A percentile compares a stretch with the other conserved stretches of the same genome.
Evolutionary conservation across 805 yeast genomes (phyloP).

Genomic region (Kazachstania africana): DNA sequence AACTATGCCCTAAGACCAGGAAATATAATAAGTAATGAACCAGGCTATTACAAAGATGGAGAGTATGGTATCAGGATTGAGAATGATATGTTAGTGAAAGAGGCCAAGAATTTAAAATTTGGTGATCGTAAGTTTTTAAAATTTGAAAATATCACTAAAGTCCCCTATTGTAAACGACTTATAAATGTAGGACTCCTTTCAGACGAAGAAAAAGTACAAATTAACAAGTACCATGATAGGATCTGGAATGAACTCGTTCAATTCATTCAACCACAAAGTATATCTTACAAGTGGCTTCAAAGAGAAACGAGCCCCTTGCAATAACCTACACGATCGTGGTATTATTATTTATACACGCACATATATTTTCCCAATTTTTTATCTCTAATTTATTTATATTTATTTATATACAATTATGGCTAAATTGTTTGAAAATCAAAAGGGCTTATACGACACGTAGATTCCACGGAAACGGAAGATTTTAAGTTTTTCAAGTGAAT

Average conservation of each 20-base stretch:
- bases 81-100: constrained; percentile 55
- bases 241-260: constrained; percentile 43
- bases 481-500: too few species aligned
- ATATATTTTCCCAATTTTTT: too few species aligned
- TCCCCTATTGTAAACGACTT: constrained; percentile 72
- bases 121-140: constrained; percentile 48
- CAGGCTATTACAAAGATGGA: constrained; percentile 89
- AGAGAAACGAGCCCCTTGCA: constrained; percentile 34
- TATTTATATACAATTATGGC: background rate
- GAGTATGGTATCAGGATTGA: constrained; percentile 84
- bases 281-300: constrained; percentile 59
- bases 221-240: constrained; percentile 52
- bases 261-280: constrained; percentile 42
- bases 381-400: too few species aligned
- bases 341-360: too few species aligned
- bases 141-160: constrained; percentile 75
- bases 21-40: constrained; percentile 79
- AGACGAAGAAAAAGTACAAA: constrained; percentile 50
- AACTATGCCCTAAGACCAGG: constrained; percentile 51
- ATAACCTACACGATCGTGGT: too few species aligned
- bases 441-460: too few species aligned
- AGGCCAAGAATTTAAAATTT: constrained; percentile 32
- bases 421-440: background rate
- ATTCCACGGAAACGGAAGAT: too few species aligned
- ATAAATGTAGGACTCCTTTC: constrained; percentile 51